Percentiles rank a stretch among this genome's conserved stretches.
phyloP scores from a whole-genome alignment of 768 basidiomycete genomes.

The Phlegmacium glaucopus region DNA sequence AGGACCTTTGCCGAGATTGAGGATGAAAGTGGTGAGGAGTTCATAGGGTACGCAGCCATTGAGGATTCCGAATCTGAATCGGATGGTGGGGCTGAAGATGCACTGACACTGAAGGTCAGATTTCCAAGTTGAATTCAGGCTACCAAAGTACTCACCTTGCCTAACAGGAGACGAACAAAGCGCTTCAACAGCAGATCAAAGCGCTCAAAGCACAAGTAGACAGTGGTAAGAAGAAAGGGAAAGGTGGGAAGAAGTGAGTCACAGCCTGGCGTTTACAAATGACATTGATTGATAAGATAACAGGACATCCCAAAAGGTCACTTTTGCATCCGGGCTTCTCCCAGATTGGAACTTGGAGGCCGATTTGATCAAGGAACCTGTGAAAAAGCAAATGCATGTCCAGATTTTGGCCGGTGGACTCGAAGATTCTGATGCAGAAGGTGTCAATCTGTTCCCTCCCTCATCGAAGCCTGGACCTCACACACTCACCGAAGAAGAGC shows the following conservation, averaged over 20 bases:
- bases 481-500: background rate
- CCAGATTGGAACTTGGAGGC: slow-evolving; percentile 7
- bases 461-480: background rate
- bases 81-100: background rate
- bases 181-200: slow-evolving; percentile 2
- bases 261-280: too few relatives aligned
- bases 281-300: background rate
- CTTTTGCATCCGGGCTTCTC: slow-evolving; percentile 8
- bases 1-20: too few relatives aligned
- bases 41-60: background rate
- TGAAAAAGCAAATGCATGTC: slow-evolving; percentile 3
- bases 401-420: slow-evolving; percentile 9
- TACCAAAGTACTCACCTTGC: background rate
- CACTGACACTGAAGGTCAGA: slow-evolving; percentile 5
- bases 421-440: slow-evolving; percentile 9
- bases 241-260: slow-evolving; percentile 15
- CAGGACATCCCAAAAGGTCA: background rate
- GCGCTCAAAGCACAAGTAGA: background rate
- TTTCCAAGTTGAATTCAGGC: background rate
- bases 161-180: background rate
- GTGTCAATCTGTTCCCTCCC: slow-evolving; percentile 4
- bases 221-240: slow-evolving; percentile 5
- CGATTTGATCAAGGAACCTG: background rate
- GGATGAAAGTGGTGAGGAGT: slow-evolving; percentile 1
- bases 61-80: background rate